phyloP scores from a whole-genome alignment of 1,284 basidiomycete species.

The Mycena sp. region DNA sequence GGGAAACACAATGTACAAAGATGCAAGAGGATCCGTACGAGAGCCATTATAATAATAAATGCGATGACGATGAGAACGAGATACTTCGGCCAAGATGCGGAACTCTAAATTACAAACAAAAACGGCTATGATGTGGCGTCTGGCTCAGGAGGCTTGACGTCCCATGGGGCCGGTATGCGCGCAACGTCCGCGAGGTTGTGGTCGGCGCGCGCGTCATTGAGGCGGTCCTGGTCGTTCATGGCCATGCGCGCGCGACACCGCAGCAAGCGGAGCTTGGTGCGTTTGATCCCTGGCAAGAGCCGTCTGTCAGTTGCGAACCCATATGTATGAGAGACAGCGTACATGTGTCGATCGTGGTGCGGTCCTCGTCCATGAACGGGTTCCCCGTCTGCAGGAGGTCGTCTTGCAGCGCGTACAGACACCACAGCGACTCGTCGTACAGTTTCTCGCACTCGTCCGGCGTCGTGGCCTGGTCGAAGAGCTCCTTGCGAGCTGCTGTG shows the following conservation, averaged over 20 bases:
- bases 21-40: conserved; percentile 14
- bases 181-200: conserved; percentile 77
- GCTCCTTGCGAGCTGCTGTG: conserved; percentile 90
- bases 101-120: conserved; percentile 5
- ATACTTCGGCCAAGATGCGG: not conserved
- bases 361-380: conserved; percentile 87
- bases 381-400: conserved; percentile 87
- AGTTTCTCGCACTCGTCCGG: conserved; percentile 91
- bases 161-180: conserved; percentile 81
- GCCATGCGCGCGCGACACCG: conserved; percentile 76
- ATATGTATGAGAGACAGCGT: conserved; percentile 39
- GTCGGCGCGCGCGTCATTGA: conserved; percentile 77
- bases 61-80: not conserved
- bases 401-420: conserved; percentile 91
- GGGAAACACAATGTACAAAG: conserved; percentile 3
- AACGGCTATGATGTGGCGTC: too few relatives aligned
- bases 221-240: conserved; percentile 73
- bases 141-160: conserved; percentile 49
- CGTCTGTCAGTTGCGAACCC: conserved; percentile 5
- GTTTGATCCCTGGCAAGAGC: conserved; percentile 71
- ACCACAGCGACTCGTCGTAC: conserved; percentile 95
- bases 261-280: conserved; percentile 80
- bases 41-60: conserved; percentile 7
- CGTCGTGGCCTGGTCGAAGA: conserved; percentile 79
- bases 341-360: conserved; percentile 85